phyloP scores from a whole-genome alignment of 805 yeast genomes.

The Nakazawaea holstii region DNA sequence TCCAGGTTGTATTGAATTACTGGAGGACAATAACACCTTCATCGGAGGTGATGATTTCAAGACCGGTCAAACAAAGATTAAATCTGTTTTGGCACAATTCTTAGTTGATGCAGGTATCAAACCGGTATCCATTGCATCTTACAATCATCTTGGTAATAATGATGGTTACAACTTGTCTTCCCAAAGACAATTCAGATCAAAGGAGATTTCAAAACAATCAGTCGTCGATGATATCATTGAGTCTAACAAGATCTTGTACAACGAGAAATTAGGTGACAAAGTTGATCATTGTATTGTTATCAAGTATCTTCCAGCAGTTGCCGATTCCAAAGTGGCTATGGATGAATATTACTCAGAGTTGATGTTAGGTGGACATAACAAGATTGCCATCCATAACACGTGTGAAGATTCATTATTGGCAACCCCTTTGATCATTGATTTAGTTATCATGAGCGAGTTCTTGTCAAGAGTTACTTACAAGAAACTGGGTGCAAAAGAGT shows the following conservation, averaged over 20 bases:
- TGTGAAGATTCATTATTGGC: constrained; percentile 96
- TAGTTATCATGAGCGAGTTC: constrained; percentile 86
- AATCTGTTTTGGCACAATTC: constrained; percentile 94
- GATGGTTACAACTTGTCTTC: constrained; percentile 92
- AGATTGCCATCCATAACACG: constrained; percentile 88
- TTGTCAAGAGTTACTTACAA: constrained; percentile 80
- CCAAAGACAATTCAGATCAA: constrained; percentile 89
- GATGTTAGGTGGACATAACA: constrained; percentile 97
- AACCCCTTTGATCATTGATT: constrained; percentile 88
- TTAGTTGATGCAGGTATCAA: constrained; percentile 96
- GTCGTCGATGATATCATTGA: constrained; percentile 94
- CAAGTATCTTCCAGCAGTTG: constrained; percentile 90
- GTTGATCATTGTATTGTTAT: constrained; percentile 95
- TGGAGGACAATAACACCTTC: constrained; percentile 67
- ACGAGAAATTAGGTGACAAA: constrained; percentile 66
- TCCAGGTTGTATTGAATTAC: constrained; percentile 89
- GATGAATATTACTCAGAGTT: constrained; percentile 95
- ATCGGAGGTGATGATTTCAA: constrained; percentile 98
- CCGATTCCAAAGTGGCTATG: constrained; percentile 97
- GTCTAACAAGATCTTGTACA: constrained; percentile 79
- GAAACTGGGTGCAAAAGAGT: constrained; percentile 44
- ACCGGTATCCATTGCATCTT: constrained; percentile 91
- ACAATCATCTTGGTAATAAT: constrained; percentile 94
- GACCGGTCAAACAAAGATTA: constrained; percentile 92
- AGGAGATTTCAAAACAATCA: constrained; percentile 89